Evolutionary conservation across 169 alveolate genomes (phyloP).

Genomic region (Eimeria zaria): DNA sequence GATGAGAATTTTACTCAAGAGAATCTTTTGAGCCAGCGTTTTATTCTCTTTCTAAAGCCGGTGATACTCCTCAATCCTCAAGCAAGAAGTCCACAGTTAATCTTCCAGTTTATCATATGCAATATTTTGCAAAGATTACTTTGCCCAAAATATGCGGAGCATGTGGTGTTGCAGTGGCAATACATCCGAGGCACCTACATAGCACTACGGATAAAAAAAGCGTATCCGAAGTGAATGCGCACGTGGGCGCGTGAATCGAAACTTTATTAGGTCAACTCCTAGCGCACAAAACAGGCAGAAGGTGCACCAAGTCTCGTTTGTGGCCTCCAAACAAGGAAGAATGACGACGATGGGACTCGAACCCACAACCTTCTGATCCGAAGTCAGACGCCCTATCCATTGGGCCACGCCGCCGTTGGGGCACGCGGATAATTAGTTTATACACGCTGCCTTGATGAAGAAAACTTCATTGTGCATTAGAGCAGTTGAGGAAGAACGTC

Average conservation of each 20-base stretch:
- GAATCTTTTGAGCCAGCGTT: not conserved
- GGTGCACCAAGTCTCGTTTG: not conserved
- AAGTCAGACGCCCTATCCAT: conserved; percentile 99
- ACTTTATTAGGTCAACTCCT: too few species aligned
- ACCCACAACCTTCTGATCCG: conserved; percentile 99
- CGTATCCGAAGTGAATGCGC: not conserved
- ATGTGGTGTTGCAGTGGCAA: not conserved
- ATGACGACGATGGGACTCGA: conserved; percentile 97
- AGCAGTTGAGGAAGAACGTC: too few species aligned
- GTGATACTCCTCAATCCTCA: not conserved
- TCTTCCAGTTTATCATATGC: not conserved
- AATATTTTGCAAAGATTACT: too few species aligned
- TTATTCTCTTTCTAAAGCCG: not conserved
- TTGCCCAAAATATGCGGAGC: not conserved
- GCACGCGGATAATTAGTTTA: too few species aligned
- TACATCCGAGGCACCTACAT: not conserved
- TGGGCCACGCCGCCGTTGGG: conserved; percentile 97
- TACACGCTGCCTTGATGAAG: too few species aligned
- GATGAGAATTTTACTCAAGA: not conserved
- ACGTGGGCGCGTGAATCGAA: not conserved
- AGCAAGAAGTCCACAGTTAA: not conserved
- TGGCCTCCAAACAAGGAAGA: not conserved
- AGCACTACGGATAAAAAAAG: not conserved
- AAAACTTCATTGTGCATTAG: not conserved
- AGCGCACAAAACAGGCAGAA: too few species aligned